Percentiles rank a stretch among this genome's conserved stretches.
Conservation (phyloP, 2,329 filamentous ascomycete genomes). For the Paecilomyces formosus region DNA sequence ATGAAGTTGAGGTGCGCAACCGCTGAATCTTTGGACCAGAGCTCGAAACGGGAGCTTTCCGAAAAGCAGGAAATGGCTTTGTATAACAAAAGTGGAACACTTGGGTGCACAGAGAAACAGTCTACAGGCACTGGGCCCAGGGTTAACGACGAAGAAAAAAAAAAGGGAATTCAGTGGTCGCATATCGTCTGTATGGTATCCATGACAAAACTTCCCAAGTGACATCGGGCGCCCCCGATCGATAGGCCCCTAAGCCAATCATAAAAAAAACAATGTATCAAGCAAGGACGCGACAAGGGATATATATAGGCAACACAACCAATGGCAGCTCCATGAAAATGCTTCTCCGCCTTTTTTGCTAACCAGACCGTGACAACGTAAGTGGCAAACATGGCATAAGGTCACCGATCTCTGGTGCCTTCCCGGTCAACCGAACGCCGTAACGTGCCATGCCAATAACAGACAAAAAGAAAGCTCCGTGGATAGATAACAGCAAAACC, state of each 20-base stretch:
- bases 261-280: background rate
- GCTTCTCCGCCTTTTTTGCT: background rate
- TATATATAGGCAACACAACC: background rate
- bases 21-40: background rate
- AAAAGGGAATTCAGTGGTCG: background rate
- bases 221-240: background rate
- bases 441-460: background rate
- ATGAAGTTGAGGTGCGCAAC: background rate
- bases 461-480: background rate
- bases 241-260: background rate
- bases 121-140: background rate
- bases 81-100: background rate
- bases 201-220: background rate
- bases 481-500: background rate
- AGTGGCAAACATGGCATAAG: background rate
- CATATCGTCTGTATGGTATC: background rate
- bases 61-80: background rate
- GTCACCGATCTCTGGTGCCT: background rate
- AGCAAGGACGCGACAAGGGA: background rate
- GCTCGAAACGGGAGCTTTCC: background rate
- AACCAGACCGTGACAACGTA: background rate
- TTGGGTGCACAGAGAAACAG: background rate
- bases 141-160: background rate
- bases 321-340: slow-evolving; percentile 1
- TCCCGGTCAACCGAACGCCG: background rate